phyloP scores from a whole-genome alignment of 1,284 basidiomycete species.

The Rugosomyces carneus region DNA sequence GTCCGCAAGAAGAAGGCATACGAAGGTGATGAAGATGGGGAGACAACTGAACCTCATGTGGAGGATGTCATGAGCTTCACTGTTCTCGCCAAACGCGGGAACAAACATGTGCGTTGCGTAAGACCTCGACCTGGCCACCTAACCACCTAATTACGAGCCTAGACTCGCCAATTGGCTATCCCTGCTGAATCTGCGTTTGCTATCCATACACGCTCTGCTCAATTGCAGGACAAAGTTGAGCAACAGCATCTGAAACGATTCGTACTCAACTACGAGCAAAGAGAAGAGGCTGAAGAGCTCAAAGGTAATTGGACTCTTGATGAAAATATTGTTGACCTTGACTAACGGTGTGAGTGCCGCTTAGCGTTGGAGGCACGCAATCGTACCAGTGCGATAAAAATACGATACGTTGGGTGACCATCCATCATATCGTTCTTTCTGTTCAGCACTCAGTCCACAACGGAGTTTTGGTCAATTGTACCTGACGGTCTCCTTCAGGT shows the following conservation, averaged over 20 bases:
- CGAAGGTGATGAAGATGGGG: slow-evolving; percentile 46
- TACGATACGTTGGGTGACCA: slow-evolving; percentile 58
- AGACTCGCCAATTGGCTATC: slow-evolving; percentile 83
- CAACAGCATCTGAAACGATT: slow-evolving; percentile 92
- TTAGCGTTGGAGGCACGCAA: slow-evolving; percentile 64
- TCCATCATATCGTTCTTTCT: background rate
- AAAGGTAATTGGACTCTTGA: slow-evolving; percentile 44
- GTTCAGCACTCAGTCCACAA: background rate
- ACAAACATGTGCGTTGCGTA: slow-evolving; percentile 66
- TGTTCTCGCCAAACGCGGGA: slow-evolving; percentile 89
- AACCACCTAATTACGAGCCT: slow-evolving; percentile 1
- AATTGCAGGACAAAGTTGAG: slow-evolving; percentile 88
- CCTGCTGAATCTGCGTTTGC: slow-evolving; percentile 85
- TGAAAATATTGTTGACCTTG: background rate
- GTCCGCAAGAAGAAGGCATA: slow-evolving; percentile 55
- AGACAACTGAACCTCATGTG: slow-evolving; percentile 30
- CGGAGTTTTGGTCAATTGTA: slow-evolving; percentile 3
- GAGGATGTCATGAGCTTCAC: slow-evolving; percentile 85
- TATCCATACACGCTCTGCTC: slow-evolving; percentile 82
- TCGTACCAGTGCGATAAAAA: slow-evolving; percentile 60
- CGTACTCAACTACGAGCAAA: slow-evolving; percentile 83
- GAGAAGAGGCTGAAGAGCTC: slow-evolving; percentile 75
- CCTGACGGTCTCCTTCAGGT: background rate
- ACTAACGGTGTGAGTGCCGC: slow-evolving; percentile 4
- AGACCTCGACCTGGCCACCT: background rate